These are phyloP conservation scores for Silene uniflora DNA, from an alignment of 148 eudicot species.

Conservation along the genomic window DNA sequence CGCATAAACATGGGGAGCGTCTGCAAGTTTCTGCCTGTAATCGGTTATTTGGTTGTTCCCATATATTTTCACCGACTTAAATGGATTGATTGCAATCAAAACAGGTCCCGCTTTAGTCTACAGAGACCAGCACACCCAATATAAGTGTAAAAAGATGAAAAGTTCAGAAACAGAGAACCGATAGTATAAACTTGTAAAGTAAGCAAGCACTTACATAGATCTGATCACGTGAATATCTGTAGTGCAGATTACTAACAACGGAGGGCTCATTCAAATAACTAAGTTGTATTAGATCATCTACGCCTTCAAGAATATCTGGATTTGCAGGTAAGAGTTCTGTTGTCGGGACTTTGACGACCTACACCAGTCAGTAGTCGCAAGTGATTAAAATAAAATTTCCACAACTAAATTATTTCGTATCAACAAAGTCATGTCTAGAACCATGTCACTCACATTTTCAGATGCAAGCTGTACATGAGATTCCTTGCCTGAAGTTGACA, in stretches of 20 bases:
- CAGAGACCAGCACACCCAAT: slow-evolving; percentile 10
- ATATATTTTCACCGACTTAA: slow-evolving; percentile 61
- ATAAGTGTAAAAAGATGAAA: slow-evolving; percentile 1
- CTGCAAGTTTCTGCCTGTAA: slow-evolving; percentile 64
- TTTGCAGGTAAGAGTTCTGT: slow-evolving; percentile 82
- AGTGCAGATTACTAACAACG: slow-evolving; percentile 74
- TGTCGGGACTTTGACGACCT: slow-evolving; percentile 59
- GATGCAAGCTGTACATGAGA: slow-evolving; percentile 52
- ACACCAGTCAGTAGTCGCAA: slow-evolving; percentile 24
- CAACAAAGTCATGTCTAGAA: slow-evolving; percentile 10
- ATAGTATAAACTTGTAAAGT: neutral
- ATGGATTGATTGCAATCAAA: slow-evolving; percentile 89
- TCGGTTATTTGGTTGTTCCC: slow-evolving; percentile 55
- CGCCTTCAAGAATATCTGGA: slow-evolving; percentile 83
- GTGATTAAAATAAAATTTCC: slow-evolving; percentile 18
- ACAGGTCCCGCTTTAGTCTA: slow-evolving; percentile 95
- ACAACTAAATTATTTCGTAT: slow-evolving; percentile 7
- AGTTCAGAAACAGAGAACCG: slow-evolving; percentile 7
- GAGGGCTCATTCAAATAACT: slow-evolving; percentile 96
- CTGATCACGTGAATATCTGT: slow-evolving; percentile 66
- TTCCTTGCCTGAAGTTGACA: slow-evolving; percentile 59
- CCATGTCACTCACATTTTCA: slow-evolving; percentile 60
- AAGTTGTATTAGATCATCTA: slow-evolving; percentile 87
- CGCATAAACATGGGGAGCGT: slow-evolving; percentile 86
- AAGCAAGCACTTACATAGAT: slow-evolving; percentile 50